Base-by-base conservation (phyloP, 495 filamentous ascomycete species). In the Penicillium paxilli region DNA sequence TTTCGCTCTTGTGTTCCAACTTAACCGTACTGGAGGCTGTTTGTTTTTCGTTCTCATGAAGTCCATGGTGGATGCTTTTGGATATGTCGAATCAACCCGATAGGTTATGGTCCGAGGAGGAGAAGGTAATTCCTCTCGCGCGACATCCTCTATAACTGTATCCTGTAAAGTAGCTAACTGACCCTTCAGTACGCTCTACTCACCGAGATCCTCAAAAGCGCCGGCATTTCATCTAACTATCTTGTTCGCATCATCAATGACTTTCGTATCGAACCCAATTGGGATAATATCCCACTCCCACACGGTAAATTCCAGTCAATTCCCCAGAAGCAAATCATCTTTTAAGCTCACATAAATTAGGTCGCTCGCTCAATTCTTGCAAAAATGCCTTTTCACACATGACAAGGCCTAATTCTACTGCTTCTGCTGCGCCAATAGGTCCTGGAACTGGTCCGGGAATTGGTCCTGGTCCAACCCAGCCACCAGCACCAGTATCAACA, bases 181-280 rank as follows among this genome's bases (percentile, higher is more conserved):
- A n/a, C 3, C 47, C 47, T 54, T 61, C 62, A 79, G 68, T 79
- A 82, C 59, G 72, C 63, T 28, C 59, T 87, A 49, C 77, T 86
- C 49, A 79, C 80, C 25, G 83, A 85, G 60, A 84, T 87, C 60
- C 64, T 87, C 55, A 86, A 85, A 66, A 77, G 77, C 44, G 76
- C 76, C n/a, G 65, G 73, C 28, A 70, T 85, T 33, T 65, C 76
- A 30, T 78, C 81, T 10, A 70, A 52, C 26, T 63, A 74, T 52
- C 71, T 87, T 26, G 63, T 79, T 46, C 68, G 72, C 50, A 59
- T 85, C 52, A 78, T 84, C 57, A 66, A 70, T 57, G 71, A 77
- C 20, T 65, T 67, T 59, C 69, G 73, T 52, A 76, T 84, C 44
- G 59, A 58, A 45, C 82, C 81, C 44, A 72, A 60, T 61, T 86